Evolutionary conservation across 176 grass and related monocot species (phyloP), one percentile per base, ranked within the genome.

Genomic region (Elaeis guineensis): DNA sequence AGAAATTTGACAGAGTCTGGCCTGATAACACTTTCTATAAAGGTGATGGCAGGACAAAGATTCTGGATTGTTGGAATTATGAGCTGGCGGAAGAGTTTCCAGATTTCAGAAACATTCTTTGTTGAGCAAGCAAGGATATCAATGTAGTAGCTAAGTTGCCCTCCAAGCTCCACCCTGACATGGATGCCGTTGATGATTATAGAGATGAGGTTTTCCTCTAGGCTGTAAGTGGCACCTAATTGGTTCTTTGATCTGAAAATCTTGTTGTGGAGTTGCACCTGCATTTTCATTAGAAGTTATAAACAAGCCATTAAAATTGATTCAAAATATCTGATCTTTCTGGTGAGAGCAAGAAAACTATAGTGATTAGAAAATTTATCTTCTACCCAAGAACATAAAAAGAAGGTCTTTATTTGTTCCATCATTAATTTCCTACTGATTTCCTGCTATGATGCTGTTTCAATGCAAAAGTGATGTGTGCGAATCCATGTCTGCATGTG

Each of bases 191-290:
- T 88, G 44, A 88, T 78, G 67, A 80, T 79, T 65, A 76, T 73
- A 71, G 68, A 80, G 69, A 97, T 91, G 62, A 91, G 78, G 70
- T 85, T 78, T 62, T 91, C 89, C 71, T 91, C 81, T 63, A 97
- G 67, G 52, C 62, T 87, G 66, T 97, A 91, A 30, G 77, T 44
- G 49, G 63, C 52, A 44, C 59, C 83, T 60, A 78, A 66, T 66
- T 84, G 80, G 17, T 60, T 69, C 50, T 65, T 69, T 0, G 69
- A 61, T 56, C 67, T 61, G 69, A 78, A 58, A 69, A 85, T 69
- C 70, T 82, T 90, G 67, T 81, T 91, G 73, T 91, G 84, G 50
- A 97, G 70, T 67, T 86, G 81, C 54, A 97, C 92, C 92, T 97
- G 76, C 44, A 67, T 63, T 63, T 63, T 6, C 21, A 67, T 16